These are phyloP conservation scores for Verbena officinalis DNA, from an alignment of 257 asterid genomes.

Conservation along the genomic window DNA sequence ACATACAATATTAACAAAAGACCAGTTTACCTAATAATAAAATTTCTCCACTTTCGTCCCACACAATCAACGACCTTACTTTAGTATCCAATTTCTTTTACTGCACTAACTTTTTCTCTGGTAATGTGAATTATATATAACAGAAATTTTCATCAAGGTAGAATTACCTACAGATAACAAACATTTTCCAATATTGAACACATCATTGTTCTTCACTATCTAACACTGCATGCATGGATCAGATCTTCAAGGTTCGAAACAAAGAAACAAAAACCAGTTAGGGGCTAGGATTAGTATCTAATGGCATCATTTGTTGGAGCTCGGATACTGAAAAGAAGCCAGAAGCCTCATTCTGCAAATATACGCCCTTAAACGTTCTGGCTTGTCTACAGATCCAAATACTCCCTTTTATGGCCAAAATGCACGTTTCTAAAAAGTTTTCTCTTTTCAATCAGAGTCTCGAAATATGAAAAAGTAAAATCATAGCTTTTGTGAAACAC, in stretches of 20 bases:
- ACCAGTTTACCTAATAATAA: slow-evolving; percentile 2
- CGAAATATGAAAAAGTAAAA: not conserved
- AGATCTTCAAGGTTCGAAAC: not conserved
- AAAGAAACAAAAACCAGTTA: not conserved
- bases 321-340: not conserved
- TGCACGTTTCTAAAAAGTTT: not conserved
- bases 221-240: not conserved
- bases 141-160: not conserved
- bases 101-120: not conserved
- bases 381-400: slow-evolving; percentile 1
- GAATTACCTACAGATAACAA: not conserved
- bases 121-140: not conserved
- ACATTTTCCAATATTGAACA: not conserved
- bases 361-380: not conserved
- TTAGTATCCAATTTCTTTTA: not conserved
- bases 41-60: slow-evolving; percentile 8
- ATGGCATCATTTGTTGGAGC: not conserved
- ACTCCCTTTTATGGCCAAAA: slow-evolving; percentile 1
- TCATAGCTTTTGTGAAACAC: slow-evolving; percentile 1
- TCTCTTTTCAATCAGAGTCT: not conserved
- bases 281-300: not conserved
- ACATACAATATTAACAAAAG: slow-evolving; percentile 12
- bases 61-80: slow-evolving; percentile 16
- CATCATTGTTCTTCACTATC: not conserved
- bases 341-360: not conserved